phyloP scores from a whole-genome alignment of 768 basidiomycete genomes.

The Coprinopsis strossmayeri region DNA sequence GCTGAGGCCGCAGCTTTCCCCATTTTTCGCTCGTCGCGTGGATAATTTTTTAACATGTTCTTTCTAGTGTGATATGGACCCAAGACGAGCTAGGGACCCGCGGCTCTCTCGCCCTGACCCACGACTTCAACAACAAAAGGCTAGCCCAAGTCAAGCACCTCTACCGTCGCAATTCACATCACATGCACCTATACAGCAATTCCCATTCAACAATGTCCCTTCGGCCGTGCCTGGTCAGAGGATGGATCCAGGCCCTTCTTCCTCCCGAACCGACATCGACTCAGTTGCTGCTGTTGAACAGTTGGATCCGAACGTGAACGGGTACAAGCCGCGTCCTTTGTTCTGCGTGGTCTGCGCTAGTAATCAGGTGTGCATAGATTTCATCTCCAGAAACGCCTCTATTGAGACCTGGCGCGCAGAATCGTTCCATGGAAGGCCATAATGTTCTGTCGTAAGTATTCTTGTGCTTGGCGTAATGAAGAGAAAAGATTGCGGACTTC shows the following conservation, averaged over 20 bases:
- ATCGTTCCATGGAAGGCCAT: slow-evolving; percentile 98
- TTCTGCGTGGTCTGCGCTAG: slow-evolving; percentile 99
- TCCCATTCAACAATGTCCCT: neutral
- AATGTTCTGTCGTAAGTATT: slow-evolving; percentile 73
- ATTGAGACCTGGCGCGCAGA: slow-evolving; percentile 52
- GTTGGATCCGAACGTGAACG: no score
- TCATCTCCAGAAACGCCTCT: slow-evolving; percentile 3
- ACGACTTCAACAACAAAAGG: slow-evolving; percentile 39
- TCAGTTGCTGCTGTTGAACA: no score
- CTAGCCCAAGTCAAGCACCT: slow-evolving; percentile 7
- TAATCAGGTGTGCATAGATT: slow-evolving; percentile 67
- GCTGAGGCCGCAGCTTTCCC: slow-evolving; percentile 54
- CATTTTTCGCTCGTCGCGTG: no score
- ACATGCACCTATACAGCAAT: neutral
- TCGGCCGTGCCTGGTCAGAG: neutral
- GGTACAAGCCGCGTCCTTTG: slow-evolving; percentile 65
- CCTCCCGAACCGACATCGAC: no score
- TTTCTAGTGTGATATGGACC: slow-evolving; percentile 67
- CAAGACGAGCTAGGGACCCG: slow-evolving; percentile 74
- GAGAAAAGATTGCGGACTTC: slow-evolving; percentile 4
- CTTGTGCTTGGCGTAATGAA: neutral
- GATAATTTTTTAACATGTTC: no score
- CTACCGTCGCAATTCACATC: neutral
- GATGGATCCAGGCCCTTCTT: neutral
- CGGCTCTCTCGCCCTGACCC: slow-evolving; percentile 69